Base-by-base conservation (phyloP, 495 filamentous ascomycete genomes). In the Neurospora sp. region DNA sequence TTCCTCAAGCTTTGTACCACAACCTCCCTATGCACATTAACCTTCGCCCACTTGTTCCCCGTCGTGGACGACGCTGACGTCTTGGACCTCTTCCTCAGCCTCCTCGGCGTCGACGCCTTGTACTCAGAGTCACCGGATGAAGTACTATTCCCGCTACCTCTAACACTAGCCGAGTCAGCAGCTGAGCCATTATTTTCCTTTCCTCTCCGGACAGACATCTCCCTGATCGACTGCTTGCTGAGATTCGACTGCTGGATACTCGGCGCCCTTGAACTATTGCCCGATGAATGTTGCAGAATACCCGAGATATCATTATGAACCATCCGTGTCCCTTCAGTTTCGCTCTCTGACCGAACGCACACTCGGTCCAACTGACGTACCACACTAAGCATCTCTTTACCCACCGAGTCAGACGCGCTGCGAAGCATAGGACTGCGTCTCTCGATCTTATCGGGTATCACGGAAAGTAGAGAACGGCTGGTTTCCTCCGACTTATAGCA, bases 1-100 rank as follows among this genome's bases (percentile, higher is more conserved):
- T 76, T 84, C 39, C 82, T 81, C 71, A 84, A 80, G 24, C 83
- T 80, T 70, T 85, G 80, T 31, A 80, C 82, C 70, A 85, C 77
- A 66, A 81, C 79, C 31, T 81, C 83, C 39, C 80, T 80, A 45
- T 82, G 78, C 69, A 73, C 77, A 24, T 81, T 79, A 0, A 81
- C 78, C 71, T 78, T 76, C 17, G 74, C 73, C 82, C 80, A 81
- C 72, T 76, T 80, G 38, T 75, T 76, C 3, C 66, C 24, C 0
- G 73, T 34, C 28, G 40, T 39, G 0, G 73, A 39, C 21, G 73
- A 54, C 1, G 36, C 72, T 1, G 54, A 34, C 13, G 54, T 66
- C 54, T 66, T 66, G 28, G 54, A 66, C 4, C 54, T 66, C 74
- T 76, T 77, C 21, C 62, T 71, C 70, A 43, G n/a, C 38, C 78